phyloP scores from a whole-genome alignment of 1,139 yeast genomes.

The Yamadazyma pseudoaaseri region DNA sequence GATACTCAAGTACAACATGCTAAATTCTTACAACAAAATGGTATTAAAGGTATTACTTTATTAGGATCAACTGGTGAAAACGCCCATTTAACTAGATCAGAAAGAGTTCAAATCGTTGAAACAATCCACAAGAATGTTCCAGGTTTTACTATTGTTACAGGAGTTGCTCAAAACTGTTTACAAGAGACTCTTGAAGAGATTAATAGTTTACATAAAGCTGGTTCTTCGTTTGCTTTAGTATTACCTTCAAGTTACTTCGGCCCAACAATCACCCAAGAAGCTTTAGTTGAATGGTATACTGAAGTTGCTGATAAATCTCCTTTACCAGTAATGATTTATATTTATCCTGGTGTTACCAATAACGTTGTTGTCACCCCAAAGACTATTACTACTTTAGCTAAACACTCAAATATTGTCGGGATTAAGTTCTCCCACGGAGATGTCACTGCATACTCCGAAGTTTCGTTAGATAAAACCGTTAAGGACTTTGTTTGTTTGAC shows the following conservation, averaged over 20 bases:
- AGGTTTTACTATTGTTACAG: slow-evolving; percentile 40
- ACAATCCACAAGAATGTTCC: slow-evolving; percentile 36
- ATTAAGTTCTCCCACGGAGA: slow-evolving; percentile 44
- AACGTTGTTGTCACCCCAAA: slow-evolving; percentile 29
- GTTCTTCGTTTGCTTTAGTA: slow-evolving; percentile 45
- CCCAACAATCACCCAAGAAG: slow-evolving; percentile 36
- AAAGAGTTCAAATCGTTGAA: slow-evolving; percentile 32
- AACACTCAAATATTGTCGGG: slow-evolving; percentile 47
- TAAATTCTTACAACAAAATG: slow-evolving; percentile 25
- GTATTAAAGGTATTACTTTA: slow-evolving; percentile 33
- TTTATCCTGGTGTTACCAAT: slow-evolving; percentile 50
- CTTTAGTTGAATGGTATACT: slow-evolving; percentile 41
- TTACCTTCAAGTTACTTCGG: slow-evolving; percentile 50
- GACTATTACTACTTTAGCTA: slow-evolving; percentile 28
- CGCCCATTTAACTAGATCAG: slow-evolving; percentile 41
- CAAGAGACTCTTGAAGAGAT: slow-evolving; percentile 40
- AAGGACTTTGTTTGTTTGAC: slow-evolving; percentile 21
- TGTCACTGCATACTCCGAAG: slow-evolving; percentile 26
- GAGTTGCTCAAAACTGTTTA: slow-evolving; percentile 41
- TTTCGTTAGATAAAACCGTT: slow-evolving; percentile 35
- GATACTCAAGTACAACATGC: slow-evolving; percentile 36
- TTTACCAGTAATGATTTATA: slow-evolving; percentile 47
- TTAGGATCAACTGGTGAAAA: slow-evolving; percentile 48
- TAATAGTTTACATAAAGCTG: slow-evolving; percentile 33
- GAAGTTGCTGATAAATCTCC: slow-evolving; percentile 43